Conservation (phyloP, 495 filamentous ascomycete genomes). For the Lichenothelia convexa region DNA sequence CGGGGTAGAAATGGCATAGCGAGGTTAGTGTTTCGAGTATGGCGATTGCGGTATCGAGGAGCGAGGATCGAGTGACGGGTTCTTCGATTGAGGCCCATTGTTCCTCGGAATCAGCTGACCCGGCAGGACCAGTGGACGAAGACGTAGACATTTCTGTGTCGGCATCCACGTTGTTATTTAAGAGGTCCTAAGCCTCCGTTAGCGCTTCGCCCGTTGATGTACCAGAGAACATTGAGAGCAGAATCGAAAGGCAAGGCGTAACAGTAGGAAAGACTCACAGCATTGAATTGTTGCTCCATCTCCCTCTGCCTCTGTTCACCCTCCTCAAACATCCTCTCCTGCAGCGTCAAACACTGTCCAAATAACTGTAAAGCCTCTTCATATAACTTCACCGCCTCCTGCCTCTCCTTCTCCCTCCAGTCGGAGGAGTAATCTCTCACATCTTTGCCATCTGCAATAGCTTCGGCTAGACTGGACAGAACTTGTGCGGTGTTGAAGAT, state of each 20-base stretch:
- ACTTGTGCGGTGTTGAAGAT: slow-evolving; percentile 56
- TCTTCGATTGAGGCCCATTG: slow-evolving; percentile 44
- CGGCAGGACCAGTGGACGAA: too few relatives aligned
- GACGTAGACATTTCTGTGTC: too few relatives aligned
- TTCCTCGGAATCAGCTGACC: too few relatives aligned
- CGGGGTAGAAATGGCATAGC: too few relatives aligned
- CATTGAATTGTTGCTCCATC: slow-evolving; percentile 14
- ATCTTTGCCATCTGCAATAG: slow-evolving; percentile 30
- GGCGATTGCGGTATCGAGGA: slow-evolving; percentile 46
- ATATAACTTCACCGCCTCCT: slow-evolving; percentile 25
- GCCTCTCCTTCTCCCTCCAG: slow-evolving; percentile 9
- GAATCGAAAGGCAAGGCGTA: too few relatives aligned
- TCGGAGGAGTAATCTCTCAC: slow-evolving; percentile 25
- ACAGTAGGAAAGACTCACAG: slow-evolving; percentile 6
- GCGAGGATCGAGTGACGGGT: slow-evolving; percentile 39
- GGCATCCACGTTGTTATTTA: too few relatives aligned
- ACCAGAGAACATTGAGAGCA: slow-evolving; percentile 12
- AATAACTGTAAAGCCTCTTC: slow-evolving; percentile 47
- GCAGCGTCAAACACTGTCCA: slow-evolving; percentile 38
- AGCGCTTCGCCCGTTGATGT: slow-evolving; percentile 26
- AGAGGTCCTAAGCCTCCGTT: too few relatives aligned
- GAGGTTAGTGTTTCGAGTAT: slow-evolving; percentile 39
- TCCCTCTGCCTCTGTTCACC: slow-evolving; percentile 29
- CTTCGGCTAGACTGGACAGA: slow-evolving; percentile 44
- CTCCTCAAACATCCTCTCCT: slow-evolving; percentile 38